A percentile compares a stretch with the other conserved stretches of the same genome.
phyloP scores from a whole-genome alignment of 192 early-diverging fungal genomes.

The Rhizophagus sp. region DNA sequence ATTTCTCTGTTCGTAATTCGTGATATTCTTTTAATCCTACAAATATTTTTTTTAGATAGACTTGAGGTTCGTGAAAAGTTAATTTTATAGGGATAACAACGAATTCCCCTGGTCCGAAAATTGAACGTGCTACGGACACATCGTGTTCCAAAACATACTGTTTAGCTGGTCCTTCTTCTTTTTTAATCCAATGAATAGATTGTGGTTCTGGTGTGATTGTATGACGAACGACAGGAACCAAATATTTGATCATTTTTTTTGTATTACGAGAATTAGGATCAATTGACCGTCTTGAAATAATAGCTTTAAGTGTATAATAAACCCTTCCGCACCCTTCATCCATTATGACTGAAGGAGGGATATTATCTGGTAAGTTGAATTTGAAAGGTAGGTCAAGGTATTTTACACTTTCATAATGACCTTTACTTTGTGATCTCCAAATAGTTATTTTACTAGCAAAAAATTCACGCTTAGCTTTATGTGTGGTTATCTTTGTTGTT shows the following conservation, averaged over 20 bases:
- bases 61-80: not conserved
- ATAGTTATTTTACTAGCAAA: not conserved
- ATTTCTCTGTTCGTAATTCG: not conserved
- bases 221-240: constrained; percentile 5
- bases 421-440: constrained; percentile 18
- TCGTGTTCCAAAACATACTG: not conserved
- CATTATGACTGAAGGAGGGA: not conserved
- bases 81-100: constrained; percentile 10
- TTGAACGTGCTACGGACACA: not conserved
- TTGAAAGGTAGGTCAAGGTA: constrained; percentile 12
- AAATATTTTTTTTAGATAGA: constrained; percentile 7
- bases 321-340: constrained; percentile 4
- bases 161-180: not conserved
- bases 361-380: constrained; percentile 5
- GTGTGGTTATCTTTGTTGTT: not conserved
- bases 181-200: not conserved
- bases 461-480: not conserved
- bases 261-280: not conserved
- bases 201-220: not conserved
- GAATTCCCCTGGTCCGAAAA: not conserved
- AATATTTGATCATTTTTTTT: not conserved
- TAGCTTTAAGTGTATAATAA: constrained; percentile 13
- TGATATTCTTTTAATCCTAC: constrained; percentile 25
- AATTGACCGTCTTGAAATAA: not conserved
- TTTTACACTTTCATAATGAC: constrained; percentile 13